Percentiles rank a stretch among this genome's conserved stretches.
phyloP scores from a whole-genome alignment of 179 eudicot species.

The Corrigiola litoralis region DNA sequence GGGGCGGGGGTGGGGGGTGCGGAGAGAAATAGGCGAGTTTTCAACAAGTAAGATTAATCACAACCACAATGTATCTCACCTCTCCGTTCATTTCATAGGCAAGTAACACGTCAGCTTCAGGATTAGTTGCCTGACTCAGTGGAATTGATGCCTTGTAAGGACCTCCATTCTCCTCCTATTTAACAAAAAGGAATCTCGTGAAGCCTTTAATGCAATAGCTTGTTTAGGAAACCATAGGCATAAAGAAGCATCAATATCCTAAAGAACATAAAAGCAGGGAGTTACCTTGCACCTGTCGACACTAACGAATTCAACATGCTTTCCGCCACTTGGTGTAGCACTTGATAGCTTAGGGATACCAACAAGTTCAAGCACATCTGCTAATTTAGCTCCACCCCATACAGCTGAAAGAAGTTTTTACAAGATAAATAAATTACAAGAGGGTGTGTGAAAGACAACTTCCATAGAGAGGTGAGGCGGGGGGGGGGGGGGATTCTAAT shows the following conservation, averaged over 20 bases:
- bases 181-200: background rate
- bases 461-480: too few species aligned
- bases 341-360: constrained; percentile 64
- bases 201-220: background rate
- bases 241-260: background rate
- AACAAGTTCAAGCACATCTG: constrained; percentile 88
- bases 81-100: constrained; percentile 98
- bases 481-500: background rate
- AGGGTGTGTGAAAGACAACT: too few species aligned
- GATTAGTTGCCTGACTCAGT: constrained; percentile 78
- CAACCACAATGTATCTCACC: constrained; percentile 34
- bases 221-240: background rate
- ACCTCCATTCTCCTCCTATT: constrained; percentile 94
- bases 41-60: background rate
- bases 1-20: too few species aligned
- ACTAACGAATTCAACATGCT: constrained; percentile 94
- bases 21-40: background rate
- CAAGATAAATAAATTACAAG: background rate
- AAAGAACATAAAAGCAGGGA: background rate
- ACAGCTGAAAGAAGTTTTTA: constrained; percentile 57
- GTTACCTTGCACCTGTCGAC: constrained; percentile 93
- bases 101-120: constrained; percentile 83
- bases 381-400: constrained; percentile 94
- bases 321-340: constrained; percentile 70
- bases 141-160: constrained; percentile 94